Evolutionary conservation across 2,329 filamentous ascomycete species (phyloP), one percentile per base, ranked within the genome.

Genomic region (Bisporella sp.): DNA sequence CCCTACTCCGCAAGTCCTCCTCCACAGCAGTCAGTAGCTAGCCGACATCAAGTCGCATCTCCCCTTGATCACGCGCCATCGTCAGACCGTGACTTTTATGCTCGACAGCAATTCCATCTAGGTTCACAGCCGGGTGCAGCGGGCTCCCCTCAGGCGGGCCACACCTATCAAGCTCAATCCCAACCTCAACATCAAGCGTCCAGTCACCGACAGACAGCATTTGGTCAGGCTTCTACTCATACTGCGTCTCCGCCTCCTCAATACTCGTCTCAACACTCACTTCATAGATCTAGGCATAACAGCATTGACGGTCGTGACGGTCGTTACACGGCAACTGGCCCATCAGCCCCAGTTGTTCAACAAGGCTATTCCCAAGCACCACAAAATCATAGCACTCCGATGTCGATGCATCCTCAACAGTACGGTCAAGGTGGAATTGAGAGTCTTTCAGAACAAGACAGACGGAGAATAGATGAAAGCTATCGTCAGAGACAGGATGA

Each of bases 11-110:
- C 59, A 45, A 62, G 59, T n/a, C 55, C 61, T 28, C 57, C 62
- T 37, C 52, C 61, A 28, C 40, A 39, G 6, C 21, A 50, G 4
- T 39, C 47, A 33, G 54, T 55, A 46, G 43, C 54, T n/a, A 12
- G 40, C 35, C 56, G 62, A 21, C 61, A 58, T 45, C 50, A 57
- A 37, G 54, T 53, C 28, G 56, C 55, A n/a, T 64, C 64, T 4
- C 64, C 63, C 31, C 52, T 59, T 39, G 61, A 65, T 29, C 33
- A 59, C 1, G 42, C 60, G 28, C 50, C 49, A 46, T 45, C 55
- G 11, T 52, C 56, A n/a, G 63, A 66, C 8, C 62, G 61, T n/a
- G 64, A 66, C 33, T 65, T 63, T 37, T 66, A 66, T 47, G 45
- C 50, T 21, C 55, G 59, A 2, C 60, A 61, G 42, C 57, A 57